These are phyloP conservation scores for Sclerospora graminicola DNA, from an alignment of 352 stramenopile species.

Conservation along the genomic window DNA sequence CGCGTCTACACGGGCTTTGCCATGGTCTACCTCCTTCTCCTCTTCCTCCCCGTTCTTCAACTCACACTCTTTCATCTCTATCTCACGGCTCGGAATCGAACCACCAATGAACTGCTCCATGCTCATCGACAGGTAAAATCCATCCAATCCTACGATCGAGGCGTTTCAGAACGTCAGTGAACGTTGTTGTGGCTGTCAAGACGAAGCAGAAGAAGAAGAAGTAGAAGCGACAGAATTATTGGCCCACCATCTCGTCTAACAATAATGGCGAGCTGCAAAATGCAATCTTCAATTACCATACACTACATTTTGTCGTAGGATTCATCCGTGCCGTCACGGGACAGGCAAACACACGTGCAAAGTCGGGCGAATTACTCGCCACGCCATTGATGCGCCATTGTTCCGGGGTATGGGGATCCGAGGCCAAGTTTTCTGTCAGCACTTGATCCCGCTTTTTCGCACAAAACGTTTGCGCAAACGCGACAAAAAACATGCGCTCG, in stretches of 20 bases:
- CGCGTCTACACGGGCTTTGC: slow-evolving; percentile 17
- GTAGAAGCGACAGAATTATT: slow-evolving; percentile 13
- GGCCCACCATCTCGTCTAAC: slow-evolving; percentile 5
- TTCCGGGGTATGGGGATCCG: slow-evolving; percentile 54
- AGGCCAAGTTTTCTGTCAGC: slow-evolving; percentile 36
- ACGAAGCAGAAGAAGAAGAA: slow-evolving; percentile 3
- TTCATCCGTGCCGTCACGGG: slow-evolving; percentile 50
- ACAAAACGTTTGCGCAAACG: slow-evolving; percentile 68
- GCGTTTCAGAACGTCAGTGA: slow-evolving; percentile 32
- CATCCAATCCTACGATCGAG: slow-evolving; percentile 35
- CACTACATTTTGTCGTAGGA: slow-evolving; percentile 48
- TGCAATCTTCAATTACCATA: slow-evolving; percentile 50
- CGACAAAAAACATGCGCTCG: slow-evolving; percentile 74
- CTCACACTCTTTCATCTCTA: slow-evolving; percentile 66
- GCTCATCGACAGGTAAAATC: slow-evolving; percentile 29
- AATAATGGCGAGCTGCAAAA: slow-evolving; percentile 6
- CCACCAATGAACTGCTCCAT: slow-evolving; percentile 75
- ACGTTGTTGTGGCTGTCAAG: slow-evolving; percentile 23
- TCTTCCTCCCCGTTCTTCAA: slow-evolving; percentile 41
- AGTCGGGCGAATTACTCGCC: slow-evolving; percentile 70
- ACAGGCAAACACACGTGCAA: slow-evolving; percentile 50
- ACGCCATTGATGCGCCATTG: slow-evolving; percentile 71
- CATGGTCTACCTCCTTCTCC: slow-evolving; percentile 36
- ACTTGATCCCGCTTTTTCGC: slow-evolving; percentile 46
- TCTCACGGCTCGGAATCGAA: slow-evolving; percentile 58